phyloP scores from a whole-genome alignment of 2,329 filamentous ascomycete species.

The Penicillium sp. region DNA sequence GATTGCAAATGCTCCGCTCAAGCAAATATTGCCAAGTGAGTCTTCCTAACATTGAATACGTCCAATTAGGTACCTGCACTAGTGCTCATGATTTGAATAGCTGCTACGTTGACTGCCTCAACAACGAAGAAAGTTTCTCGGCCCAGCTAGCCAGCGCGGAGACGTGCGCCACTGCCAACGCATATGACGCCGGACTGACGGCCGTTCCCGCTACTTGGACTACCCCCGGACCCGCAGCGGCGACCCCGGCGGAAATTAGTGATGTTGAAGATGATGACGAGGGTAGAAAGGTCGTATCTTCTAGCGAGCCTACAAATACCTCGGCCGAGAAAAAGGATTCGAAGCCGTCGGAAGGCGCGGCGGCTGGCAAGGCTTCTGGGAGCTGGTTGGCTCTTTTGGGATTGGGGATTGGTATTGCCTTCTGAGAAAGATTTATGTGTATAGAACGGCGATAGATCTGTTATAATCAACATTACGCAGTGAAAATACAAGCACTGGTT shows the following conservation, averaged over 20 bases:
- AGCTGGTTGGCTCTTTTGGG: slow-evolving; percentile 21
- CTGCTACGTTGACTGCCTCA: slow-evolving; percentile 25
- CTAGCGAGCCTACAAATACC: slow-evolving; percentile 7
- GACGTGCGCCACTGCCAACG: slow-evolving; percentile 25
- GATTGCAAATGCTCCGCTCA: slow-evolving; percentile 26
- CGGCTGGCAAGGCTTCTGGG: slow-evolving; percentile 11
- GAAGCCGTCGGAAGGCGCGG: slow-evolving; percentile 21
- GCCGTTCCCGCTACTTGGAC: slow-evolving; percentile 20
- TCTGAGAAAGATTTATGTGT: slow-evolving; percentile 4
- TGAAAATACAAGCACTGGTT: background rate
- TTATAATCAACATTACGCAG: background rate
- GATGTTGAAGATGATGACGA: background rate
- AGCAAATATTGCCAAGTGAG: slow-evolving; percentile 28
- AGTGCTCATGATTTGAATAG: slow-evolving; percentile 5
- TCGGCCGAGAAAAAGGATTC: slow-evolving; percentile 9
- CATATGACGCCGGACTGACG: slow-evolving; percentile 21
- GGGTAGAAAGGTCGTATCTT: background rate
- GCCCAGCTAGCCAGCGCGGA: slow-evolving; percentile 19
- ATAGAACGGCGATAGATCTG: too few relatives aligned
- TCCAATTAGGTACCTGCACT: too few relatives aligned
- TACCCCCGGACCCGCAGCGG: slow-evolving; percentile 12
- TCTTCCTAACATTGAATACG: background rate
- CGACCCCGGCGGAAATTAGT: slow-evolving; percentile 4
- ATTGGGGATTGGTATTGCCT: slow-evolving; percentile 17
- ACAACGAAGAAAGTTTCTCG: slow-evolving; percentile 16